These are phyloP conservation scores for Trifolium pratense DNA, from an alignment of 306 rosid species.

Conservation along the genomic window DNA sequence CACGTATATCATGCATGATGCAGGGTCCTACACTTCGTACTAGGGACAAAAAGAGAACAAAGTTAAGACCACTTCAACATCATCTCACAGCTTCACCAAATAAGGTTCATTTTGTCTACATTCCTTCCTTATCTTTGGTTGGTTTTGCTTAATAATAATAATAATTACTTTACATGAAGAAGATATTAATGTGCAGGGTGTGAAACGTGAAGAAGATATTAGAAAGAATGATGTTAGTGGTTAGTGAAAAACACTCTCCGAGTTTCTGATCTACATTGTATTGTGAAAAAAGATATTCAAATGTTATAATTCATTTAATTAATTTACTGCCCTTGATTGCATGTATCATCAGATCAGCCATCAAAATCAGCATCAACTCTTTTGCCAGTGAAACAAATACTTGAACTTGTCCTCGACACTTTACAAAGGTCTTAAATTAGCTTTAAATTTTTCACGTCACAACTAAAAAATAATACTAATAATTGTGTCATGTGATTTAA, in stretches of 20 bases:
- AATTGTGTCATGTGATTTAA: not conserved
- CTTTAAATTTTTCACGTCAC: not conserved
- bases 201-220: conserved; percentile 37
- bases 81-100: conserved; percentile 36
- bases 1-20: conserved; percentile 50
- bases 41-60: conserved; percentile 51
- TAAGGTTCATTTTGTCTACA: conserved; percentile 19
- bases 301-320: conserved; percentile 21
- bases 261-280: not conserved
- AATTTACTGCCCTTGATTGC: conserved; percentile 7
- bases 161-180: not conserved
- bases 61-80: conserved; percentile 44
- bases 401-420: conserved; percentile 66
- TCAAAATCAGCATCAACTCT: conserved; percentile 35
- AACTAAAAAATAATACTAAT: not conserved
- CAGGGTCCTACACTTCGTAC: conserved; percentile 57
- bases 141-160: not conserved
- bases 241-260: conserved; percentile 12
- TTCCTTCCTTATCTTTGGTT: conserved; percentile 4
- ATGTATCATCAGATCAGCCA: conserved; percentile 46
- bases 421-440: conserved; percentile 59
- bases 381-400: conserved; percentile 60
- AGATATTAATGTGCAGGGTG: conserved; percentile 46
- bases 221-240: conserved; percentile 44
- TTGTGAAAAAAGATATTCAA: not conserved